Evolutionary conservation across 1,284 basidiomycete species (phyloP), one percentile per base, ranked within the genome.

Genomic region (Irpex sp.): DNA sequence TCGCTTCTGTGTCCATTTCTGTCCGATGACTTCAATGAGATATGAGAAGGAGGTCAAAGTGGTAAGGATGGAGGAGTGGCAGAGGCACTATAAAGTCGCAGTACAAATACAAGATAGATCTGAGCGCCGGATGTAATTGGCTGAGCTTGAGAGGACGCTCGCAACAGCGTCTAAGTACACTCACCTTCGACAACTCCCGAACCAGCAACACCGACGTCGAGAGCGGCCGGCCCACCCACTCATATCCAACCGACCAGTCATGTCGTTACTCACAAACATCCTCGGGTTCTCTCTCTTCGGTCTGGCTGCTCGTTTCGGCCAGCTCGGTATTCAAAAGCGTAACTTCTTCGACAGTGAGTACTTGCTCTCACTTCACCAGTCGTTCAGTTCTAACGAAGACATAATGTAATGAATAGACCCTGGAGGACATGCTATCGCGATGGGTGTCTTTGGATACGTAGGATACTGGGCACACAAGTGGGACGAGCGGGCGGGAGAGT

Each of bases 231-330:
- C 11, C 43, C n/a, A 46, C 43, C 43, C 1, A 13, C n/a, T 46
- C 43, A 46, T 5, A 15, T 19, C 17, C 47, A 31, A 57, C 58
- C 62, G 47, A 67, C 60, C 68, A 67, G 80, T 66, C 69, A 94
- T 93, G 91, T 78, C 89, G 57, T 79, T 93, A 71, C 76, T 92
- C 67, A 78, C 85, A 63, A 91, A 85, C 73, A 78, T 94, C 68
- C 71, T 92, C 72, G 93, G 93, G 57, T 93, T 92, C 78, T 88
- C 90, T 17, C 76, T 83, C 62, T 89, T 93, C 71, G 93, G 93
- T 35, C 85, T 94, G 61, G 86, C 87, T 17, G 86, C 87, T 13
- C 83, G 93, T 66, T 79, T 92, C 65, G 91, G 91, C 68, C 93
- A 94, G 76, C 86, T 94, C 21, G 89, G 88, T 59, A 88, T 95